These are phyloP conservation scores for Backusella tarrabulga DNA, from an alignment of 192 early-diverging fungal species.

Conservation along the genomic window DNA sequence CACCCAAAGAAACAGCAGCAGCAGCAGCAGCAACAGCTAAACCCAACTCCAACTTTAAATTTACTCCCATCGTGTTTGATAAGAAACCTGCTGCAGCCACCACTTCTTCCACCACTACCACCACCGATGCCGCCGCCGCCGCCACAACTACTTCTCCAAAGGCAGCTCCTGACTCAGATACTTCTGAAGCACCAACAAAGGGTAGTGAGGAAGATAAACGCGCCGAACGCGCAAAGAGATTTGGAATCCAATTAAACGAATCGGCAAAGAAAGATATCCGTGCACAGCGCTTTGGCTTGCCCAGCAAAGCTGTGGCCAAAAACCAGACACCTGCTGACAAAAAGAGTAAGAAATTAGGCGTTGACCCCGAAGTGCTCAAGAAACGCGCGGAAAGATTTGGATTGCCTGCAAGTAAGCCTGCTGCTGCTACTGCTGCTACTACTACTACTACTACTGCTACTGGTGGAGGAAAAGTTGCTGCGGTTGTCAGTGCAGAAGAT, in stretches of 20 bases:
- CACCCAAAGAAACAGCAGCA: background rate
- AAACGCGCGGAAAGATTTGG: slow-evolving; percentile 56
- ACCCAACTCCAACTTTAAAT: slow-evolving; percentile 36
- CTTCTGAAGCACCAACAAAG: slow-evolving; percentile 13
- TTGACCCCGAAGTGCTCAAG: slow-evolving; percentile 52
- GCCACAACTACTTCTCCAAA: background rate
- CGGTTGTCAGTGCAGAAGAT: slow-evolving; percentile 39
- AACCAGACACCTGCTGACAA: background rate
- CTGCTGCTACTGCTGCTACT: too few species aligned
- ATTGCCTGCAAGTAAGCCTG: slow-evolving; percentile 33
- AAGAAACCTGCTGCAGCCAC: slow-evolving; percentile 14
- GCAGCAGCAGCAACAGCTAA: background rate
- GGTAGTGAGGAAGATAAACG: slow-evolving; percentile 19
- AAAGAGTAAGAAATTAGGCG: background rate
- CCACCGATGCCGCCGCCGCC: background rate
- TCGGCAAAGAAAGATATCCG: slow-evolving; percentile 48
- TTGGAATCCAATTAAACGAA: slow-evolving; percentile 48
- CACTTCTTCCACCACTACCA: slow-evolving; percentile 2
- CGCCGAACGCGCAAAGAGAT: slow-evolving; percentile 39
- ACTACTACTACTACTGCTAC: background rate
- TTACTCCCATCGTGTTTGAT: slow-evolving; percentile 40
- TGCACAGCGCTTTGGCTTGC: slow-evolving; percentile 54
- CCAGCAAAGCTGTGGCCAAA: slow-evolving; percentile 19
- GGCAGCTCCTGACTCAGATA: background rate
- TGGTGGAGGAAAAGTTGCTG: background rate